phyloP scores from a whole-genome alignment of 495 filamentous ascomycete genomes.

The Daldinia bambusicola region DNA sequence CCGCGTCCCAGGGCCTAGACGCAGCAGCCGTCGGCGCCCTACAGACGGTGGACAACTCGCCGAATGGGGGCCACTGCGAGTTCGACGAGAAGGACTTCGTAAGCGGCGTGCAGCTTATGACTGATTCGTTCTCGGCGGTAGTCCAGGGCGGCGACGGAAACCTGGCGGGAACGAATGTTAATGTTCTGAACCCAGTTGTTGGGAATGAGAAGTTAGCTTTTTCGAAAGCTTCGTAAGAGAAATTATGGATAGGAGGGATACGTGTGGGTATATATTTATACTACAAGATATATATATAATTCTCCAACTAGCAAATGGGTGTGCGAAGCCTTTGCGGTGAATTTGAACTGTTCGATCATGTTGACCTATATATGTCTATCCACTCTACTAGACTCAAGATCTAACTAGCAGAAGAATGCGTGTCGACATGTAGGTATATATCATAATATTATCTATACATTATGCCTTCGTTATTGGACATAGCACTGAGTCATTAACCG shows the following conservation, averaged over 20 bases:
- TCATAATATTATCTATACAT: background rate
- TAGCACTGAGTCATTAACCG: background rate
- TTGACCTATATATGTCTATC: background rate
- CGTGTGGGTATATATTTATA: background rate
- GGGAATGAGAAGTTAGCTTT: constrained; percentile 57
- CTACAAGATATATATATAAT: background rate
- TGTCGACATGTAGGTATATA: background rate
- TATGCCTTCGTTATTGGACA: background rate
- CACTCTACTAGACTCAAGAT: background rate
- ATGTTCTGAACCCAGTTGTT: constrained; percentile 56
- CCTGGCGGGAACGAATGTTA: constrained; percentile 55
- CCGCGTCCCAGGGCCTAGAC: constrained; percentile 48
- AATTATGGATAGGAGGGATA: background rate
- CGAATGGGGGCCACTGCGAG: constrained; percentile 61
- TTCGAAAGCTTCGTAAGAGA: constrained; percentile 37
- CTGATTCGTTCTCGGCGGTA: constrained; percentile 56
- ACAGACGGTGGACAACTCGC: constrained; percentile 62
- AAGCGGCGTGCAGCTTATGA: constrained; percentile 60
- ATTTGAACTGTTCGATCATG: background rate
- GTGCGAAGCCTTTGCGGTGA: background rate
- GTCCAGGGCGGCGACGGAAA: constrained; percentile 56
- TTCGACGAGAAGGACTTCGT: constrained; percentile 61
- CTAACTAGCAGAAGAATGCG: background rate
- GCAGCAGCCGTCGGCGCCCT: constrained; percentile 52
- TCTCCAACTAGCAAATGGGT: no score